Evolutionary conservation across 768 basidiomycete genomes (phyloP), one percentile per base, ranked within the genome.

Genomic region (Agaricus blazei): DNA sequence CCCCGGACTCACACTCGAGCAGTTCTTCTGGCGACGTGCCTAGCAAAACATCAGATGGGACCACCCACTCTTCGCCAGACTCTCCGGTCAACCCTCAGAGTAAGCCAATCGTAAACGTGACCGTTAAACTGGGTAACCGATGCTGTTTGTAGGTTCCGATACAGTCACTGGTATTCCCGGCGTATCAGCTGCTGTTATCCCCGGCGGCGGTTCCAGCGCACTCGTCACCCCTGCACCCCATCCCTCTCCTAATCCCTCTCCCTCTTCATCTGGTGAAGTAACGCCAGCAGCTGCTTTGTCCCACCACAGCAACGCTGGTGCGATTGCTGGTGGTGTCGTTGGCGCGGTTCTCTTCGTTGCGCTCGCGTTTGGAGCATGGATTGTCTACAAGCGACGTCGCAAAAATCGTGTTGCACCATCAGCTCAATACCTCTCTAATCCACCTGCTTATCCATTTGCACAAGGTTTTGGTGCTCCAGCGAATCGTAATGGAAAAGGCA

Each of bases 321-420:
- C 73, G 4, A 80, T 86, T 40, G 82, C 77, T 4, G 84, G 84
- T 2, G 70, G 74, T 14, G 71, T 82, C 46, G 58, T 86, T 15
- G 83, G 80, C n/a, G 75, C 71, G 29, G 64, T 80, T 34, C 57
- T 75, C 8, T 57, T 78, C 42, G 58, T 80, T 53, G 57, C 68
- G 9, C 59, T 79, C 45, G 34, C 74, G 14, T 45, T 65, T 5
- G 51, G 75, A 7, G 69, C 61, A 31, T 31, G 70, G n/a, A 56
- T 83, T 47, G 63, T 75, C 58, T 61, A 75, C 12, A 78, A 76
- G 41, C 70, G 73, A 15, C 76, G 76, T 23, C 72, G 71, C 41
- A 71, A 64, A 26, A 65, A 58, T 28, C 75, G 70, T 49, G 72
- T 69, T n/a, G 73, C 82, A 1, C 85, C 86, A 3, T 84, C 84